A percentile compares a stretch with the other conserved stretches of the same genome.
Evolutionary conservation across 2,329 filamentous ascomycete genomes (phyloP).

Genomic region (Metarhizium album): DNA sequence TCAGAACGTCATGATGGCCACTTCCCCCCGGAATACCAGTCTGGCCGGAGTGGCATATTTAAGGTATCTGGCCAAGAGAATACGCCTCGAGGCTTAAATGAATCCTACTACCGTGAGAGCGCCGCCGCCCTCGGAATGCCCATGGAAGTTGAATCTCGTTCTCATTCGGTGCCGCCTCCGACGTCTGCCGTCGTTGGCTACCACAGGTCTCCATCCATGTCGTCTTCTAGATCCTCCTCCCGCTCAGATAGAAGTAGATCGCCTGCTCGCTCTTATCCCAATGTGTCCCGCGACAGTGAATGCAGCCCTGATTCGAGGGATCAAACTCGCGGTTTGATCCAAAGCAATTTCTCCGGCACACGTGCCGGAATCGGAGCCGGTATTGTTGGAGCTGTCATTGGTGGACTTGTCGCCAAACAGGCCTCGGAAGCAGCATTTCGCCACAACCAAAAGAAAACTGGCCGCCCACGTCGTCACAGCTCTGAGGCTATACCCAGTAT

Average conservation of each 20-base stretch:
- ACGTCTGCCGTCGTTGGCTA: not conserved
- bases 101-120: constrained; percentile 3
- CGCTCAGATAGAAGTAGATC: constrained; percentile 14
- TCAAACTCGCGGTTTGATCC: constrained; percentile 30
- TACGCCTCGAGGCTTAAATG: constrained; percentile 1
- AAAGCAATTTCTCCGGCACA: constrained; percentile 37
- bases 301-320: constrained; percentile 21
- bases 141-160: not conserved
- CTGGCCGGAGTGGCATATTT: not conserved
- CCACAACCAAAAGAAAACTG: constrained; percentile 17
- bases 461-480: constrained; percentile 13
- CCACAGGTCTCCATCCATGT: not conserved
- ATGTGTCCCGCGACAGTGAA: constrained; percentile 7
- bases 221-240: constrained; percentile 15
- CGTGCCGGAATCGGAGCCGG: constrained; percentile 38
- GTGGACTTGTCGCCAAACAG: constrained; percentile 41
- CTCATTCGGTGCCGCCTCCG: not conserved
- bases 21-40: not conserved
- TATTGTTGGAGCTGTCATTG: constrained; percentile 42
- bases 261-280: constrained; percentile 1
- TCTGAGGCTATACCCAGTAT: constrained; percentile 21
- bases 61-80: constrained; percentile 2
- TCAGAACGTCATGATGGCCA: not conserved
- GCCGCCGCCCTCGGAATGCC: constrained; percentile 4
- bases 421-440: constrained; percentile 30